Conservation (phyloP, 208 protist genomes). For the Trypanosoma cruzi region DNA sequence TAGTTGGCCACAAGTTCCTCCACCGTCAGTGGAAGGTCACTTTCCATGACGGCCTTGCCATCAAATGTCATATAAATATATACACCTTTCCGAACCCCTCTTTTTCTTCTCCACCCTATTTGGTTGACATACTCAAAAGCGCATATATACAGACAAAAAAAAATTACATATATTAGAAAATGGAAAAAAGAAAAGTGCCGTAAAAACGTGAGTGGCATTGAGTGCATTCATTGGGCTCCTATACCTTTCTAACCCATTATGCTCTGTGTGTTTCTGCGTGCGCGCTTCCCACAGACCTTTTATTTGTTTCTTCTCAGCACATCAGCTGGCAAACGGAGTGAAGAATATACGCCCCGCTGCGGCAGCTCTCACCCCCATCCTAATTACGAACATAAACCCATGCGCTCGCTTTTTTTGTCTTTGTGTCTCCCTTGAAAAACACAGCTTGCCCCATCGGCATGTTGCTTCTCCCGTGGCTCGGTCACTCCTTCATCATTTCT, state of each 20-base stretch:
- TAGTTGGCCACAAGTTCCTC: slow-evolving; percentile 46
- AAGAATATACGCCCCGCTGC: too few relatives aligned
- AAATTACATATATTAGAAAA: background rate
- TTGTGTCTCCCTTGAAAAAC: background rate
- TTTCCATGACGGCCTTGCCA: background rate
- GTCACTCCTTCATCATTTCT: slow-evolving; percentile 16
- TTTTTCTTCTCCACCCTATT: background rate
- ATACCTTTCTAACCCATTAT: background rate
- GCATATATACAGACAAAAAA: background rate
- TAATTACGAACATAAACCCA: too few relatives aligned
- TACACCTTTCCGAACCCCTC: background rate
- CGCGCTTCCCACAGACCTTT: background rate
- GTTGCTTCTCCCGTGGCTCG: slow-evolving; percentile 9
- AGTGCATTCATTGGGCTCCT: too few relatives aligned
- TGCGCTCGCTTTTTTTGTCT: background rate
- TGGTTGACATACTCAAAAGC: background rate
- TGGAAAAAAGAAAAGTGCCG: background rate
- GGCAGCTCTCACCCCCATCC: too few relatives aligned
- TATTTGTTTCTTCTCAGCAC: too few relatives aligned
- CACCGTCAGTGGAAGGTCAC: slow-evolving; percentile 46
- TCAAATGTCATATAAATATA: background rate
- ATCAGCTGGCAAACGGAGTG: too few relatives aligned
- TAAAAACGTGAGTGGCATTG: background rate
- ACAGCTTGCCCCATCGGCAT: background rate
- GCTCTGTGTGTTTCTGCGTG: background rate